Evolutionary conservation across 1,139 yeast species (phyloP).

Genomic region (Yamadazyma jaroonii): DNA sequence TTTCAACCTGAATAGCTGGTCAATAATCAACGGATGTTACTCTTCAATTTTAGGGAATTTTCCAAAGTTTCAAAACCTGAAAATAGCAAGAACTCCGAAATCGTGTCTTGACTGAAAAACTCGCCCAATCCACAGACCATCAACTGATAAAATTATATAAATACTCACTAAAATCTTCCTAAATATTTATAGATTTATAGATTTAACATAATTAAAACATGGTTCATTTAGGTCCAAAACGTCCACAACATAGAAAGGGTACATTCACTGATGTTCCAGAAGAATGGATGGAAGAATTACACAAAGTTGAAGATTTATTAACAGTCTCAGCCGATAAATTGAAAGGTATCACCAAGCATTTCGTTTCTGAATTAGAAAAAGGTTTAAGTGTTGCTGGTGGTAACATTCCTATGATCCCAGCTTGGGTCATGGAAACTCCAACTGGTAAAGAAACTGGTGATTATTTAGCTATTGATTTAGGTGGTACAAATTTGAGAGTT

Average conservation of each 20-base stretch:
- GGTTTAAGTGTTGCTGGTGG: constrained; percentile 77
- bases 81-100: constrained; percentile 1
- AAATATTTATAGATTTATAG: too few species aligned
- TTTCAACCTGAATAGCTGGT: too few species aligned
- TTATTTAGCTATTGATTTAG: constrained; percentile 89
- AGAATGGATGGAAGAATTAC: constrained; percentile 57
- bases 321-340: constrained; percentile 61
- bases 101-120: constrained; percentile 1
- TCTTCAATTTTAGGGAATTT: too few species aligned
- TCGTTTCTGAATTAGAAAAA: constrained; percentile 64
- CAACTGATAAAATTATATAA: constrained; percentile 2
- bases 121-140: constrained; percentile 4
- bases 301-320: constrained; percentile 60
- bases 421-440: constrained; percentile 94
- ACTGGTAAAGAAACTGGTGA: constrained; percentile 89
- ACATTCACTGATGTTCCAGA: constrained; percentile 75
- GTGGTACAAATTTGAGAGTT: constrained; percentile 92
- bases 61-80: neutral
- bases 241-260: constrained; percentile 79
- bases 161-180: neutral
- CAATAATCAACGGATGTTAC: too few species aligned
- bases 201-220: constrained; percentile 25
- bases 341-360: constrained; percentile 63
- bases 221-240: constrained; percentile 85
- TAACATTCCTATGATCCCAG: constrained; percentile 93